A percentile compares a stretch with the other conserved stretches of the same genome.
These are phyloP conservation scores for Clonostachys solani DNA, from an alignment of 2,329 filamentous ascomycete species.

Conservation along the genomic window DNA sequence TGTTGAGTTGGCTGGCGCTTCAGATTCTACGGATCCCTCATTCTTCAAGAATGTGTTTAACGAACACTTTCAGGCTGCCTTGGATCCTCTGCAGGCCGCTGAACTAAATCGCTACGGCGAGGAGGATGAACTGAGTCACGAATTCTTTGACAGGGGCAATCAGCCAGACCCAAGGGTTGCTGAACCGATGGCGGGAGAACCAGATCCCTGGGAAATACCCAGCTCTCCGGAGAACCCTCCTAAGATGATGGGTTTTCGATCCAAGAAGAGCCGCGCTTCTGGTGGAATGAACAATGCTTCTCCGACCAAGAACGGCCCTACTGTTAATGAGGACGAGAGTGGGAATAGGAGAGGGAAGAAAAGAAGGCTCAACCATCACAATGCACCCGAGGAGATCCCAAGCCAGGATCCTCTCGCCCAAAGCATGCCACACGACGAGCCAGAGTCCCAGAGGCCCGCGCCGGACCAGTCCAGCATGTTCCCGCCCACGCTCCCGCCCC, in stretches of 20 bases:
- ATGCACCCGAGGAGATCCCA: no score
- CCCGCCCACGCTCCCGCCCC: constrained; percentile 16
- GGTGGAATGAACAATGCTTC: no score
- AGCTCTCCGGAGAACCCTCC: constrained; percentile 24
- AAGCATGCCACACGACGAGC: background rate
- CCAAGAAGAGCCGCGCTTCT: no score
- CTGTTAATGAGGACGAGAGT: background rate
- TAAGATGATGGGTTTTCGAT: no score
- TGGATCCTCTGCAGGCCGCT: constrained; percentile 3
- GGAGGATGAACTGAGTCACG: no score
- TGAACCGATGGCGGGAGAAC: constrained; percentile 8
- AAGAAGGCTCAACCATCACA: background rate
- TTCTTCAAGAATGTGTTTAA: constrained; percentile 44
- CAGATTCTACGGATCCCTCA: constrained; percentile 39
- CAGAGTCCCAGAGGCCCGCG: constrained; percentile 2
- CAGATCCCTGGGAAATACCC: constrained; percentile 38
- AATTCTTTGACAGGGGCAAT: no score
- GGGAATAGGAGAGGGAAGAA: constrained; percentile 1
- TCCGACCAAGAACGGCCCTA: no score
- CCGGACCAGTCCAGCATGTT: constrained; percentile 13
- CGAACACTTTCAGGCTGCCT: constrained; percentile 31
- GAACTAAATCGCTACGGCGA: no score
- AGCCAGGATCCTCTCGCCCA: no score
- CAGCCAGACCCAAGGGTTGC: constrained; percentile 1
- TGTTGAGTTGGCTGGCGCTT: constrained; percentile 14